Conservation (phyloP, 225 moss, liverwort and hornwort genomes). For the Antitrichia curtipendula region DNA sequence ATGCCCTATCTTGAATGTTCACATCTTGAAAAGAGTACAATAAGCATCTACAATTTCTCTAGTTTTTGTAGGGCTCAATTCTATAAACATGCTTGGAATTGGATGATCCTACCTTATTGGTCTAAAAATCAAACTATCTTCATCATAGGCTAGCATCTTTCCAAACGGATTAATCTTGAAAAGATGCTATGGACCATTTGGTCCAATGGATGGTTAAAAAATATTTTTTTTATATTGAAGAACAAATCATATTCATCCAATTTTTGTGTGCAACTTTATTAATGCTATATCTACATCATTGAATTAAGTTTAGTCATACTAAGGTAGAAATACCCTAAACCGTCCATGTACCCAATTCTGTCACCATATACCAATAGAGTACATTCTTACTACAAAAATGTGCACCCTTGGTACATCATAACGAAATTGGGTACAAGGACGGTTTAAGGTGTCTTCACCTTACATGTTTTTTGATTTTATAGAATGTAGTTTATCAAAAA, state of each 20-base stretch:
- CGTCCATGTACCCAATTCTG: no score
- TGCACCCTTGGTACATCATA: no score
- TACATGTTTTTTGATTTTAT: not conserved
- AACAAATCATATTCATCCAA: not conserved
- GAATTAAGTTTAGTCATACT: not conserved
- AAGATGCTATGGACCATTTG: not conserved
- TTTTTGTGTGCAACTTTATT: not conserved
- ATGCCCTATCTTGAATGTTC: fast-evolving
- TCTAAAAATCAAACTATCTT: fast-evolving
- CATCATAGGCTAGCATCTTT: fast-evolving
- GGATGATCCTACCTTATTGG: fast-evolving
- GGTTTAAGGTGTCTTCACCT: no score
- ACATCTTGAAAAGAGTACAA: not conserved
- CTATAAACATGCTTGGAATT: fast-evolving
- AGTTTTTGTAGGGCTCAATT: fast-evolving
- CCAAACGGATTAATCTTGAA: fast-evolving
- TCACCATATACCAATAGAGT: no score
- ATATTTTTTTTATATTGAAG: not conserved
- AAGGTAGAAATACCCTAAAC: no score
- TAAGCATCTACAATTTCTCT: not conserved
- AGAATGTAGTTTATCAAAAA: not conserved
- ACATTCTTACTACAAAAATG: no score
- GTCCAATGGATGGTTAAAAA: fast-evolving
- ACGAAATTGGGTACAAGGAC: no score
- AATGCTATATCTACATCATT: not conserved